Conservation (phyloP, 306 rosid genomes). For the Vigna reflexopilosa region DNA sequence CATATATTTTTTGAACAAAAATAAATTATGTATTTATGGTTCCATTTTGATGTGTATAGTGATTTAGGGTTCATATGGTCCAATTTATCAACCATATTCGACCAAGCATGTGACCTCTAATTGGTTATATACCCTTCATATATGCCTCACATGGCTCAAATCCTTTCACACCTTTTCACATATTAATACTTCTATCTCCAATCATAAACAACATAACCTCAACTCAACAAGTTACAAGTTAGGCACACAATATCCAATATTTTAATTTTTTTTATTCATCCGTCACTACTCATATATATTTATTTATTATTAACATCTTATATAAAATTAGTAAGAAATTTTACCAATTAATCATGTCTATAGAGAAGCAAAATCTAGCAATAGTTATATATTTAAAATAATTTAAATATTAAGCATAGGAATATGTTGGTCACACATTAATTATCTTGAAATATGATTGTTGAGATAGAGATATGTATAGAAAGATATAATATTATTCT, state of each 20-base stretch:
- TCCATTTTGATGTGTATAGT: conserved; percentile 28
- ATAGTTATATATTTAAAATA: not conserved
- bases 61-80: conserved; percentile 41
- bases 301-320: too few species aligned
- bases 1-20: not conserved
- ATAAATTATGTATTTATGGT: conserved; percentile 19
- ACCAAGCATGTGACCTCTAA: conserved; percentile 57
- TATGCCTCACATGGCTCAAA: conserved; percentile 20
- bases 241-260: too few species aligned
- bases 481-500: not conserved
- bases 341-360: too few species aligned
- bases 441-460: not conserved
- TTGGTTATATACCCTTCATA: conserved; percentile 37
- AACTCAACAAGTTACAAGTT: not conserved
- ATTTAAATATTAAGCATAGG: conserved; percentile 1
- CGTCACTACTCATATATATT: too few species aligned
- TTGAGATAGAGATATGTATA: conserved; percentile 14
- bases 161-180: not conserved
- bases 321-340: too few species aligned
- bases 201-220: conserved; percentile 6
- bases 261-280: too few species aligned
- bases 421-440: conserved; percentile 36
- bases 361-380: not conserved
- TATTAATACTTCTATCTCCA: conserved; percentile 4
- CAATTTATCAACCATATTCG: conserved; percentile 46